Conservation (phyloP, 345 rosid species). For the Lumnitzera racemosa region DNA sequence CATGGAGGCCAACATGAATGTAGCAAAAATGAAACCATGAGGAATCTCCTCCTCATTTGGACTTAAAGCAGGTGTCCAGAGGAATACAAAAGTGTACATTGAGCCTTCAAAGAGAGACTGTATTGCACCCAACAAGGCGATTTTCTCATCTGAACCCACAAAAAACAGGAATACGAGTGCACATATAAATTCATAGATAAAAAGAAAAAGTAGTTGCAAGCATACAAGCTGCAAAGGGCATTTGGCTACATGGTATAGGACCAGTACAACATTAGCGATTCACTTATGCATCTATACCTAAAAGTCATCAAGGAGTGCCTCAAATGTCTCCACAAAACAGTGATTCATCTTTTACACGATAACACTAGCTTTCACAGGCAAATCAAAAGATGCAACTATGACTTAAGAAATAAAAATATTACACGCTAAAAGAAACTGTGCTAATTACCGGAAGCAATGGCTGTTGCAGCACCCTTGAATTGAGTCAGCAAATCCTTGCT, state of each 20-base stretch:
- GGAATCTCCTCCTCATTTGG: constrained; percentile 90
- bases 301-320: no score
- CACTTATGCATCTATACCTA: no score
- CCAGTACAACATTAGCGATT: no score
- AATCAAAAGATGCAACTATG: not conserved
- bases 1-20: constrained; percentile 97
- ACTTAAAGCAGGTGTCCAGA: constrained; percentile 95
- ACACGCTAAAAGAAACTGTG: not conserved
- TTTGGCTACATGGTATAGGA: no score
- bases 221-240: not conserved
- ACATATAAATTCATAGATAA: not conserved
- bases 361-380: no score
- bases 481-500: constrained; percentile 83
- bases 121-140: constrained; percentile 90
- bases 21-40: constrained; percentile 94
- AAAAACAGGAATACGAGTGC: constrained; percentile 1
- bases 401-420: no score
- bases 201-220: not conserved
- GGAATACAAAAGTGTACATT: constrained; percentile 97
- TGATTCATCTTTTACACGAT: no score
- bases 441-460: constrained; percentile 83
- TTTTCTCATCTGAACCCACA: constrained; percentile 68
- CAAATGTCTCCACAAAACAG: no score
- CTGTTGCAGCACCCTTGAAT: constrained; percentile 84
- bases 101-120: constrained; percentile 98